These are phyloP conservation scores for Plectosphaerella plurivora DNA, from an alignment of 2,329 filamentous ascomycete genomes.

Conservation along the genomic window DNA sequence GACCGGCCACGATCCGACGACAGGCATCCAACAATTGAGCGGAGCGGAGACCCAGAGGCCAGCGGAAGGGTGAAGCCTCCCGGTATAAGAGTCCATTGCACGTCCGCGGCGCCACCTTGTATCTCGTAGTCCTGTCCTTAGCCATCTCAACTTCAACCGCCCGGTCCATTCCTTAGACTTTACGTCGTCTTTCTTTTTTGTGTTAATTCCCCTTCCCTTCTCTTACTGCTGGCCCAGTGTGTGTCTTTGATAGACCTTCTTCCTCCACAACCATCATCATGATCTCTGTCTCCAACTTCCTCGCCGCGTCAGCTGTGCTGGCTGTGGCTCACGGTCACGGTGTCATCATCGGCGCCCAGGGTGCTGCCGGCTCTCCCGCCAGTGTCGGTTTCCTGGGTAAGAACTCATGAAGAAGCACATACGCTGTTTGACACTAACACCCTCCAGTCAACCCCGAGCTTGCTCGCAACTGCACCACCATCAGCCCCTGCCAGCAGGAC, in stretches of 20 bases:
- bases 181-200: slow-evolving; percentile 13
- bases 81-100: slow-evolving; percentile 8
- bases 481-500: slow-evolving; percentile 63
- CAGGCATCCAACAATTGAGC: too few species aligned
- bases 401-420: slow-evolving; percentile 1
- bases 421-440: not conserved
- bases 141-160: not conserved
- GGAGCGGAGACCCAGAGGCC: not conserved
- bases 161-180: slow-evolving; percentile 2
- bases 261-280: slow-evolving; percentile 28
- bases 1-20: too few species aligned
- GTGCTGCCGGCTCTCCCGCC: slow-evolving; percentile 37
- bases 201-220: slow-evolving; percentile 18
- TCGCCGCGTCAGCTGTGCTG: slow-evolving; percentile 28
- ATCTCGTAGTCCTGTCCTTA: slow-evolving; percentile 1
- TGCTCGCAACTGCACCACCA: slow-evolving; percentile 58
- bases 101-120: slow-evolving; percentile 6
- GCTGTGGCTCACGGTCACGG: slow-evolving; percentile 35
- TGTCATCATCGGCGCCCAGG: slow-evolving; percentile 42
- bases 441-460: slow-evolving; percentile 44
- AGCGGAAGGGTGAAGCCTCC: too few species aligned
- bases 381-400: slow-evolving; percentile 46
- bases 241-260: slow-evolving; percentile 8
- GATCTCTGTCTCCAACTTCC: slow-evolving; percentile 26
- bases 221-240: slow-evolving; percentile 14